Percentiles rank a stretch among this genome's conserved stretches.
Evolutionary conservation across 805 yeast species (phyloP).

Genomic region (Kodamaea kaohsiungensis): DNA sequence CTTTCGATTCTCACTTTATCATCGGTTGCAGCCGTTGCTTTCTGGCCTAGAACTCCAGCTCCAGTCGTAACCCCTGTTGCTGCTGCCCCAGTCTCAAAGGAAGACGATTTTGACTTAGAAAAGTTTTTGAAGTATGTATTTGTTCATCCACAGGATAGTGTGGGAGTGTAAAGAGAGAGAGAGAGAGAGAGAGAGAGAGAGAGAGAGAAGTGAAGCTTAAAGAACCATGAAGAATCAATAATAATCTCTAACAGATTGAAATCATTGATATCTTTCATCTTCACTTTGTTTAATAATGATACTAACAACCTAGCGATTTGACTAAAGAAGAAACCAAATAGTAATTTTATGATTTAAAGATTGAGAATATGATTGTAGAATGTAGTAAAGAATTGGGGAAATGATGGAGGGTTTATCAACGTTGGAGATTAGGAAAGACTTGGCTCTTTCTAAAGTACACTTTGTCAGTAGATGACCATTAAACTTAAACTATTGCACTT

Average conservation of each 20-base stretch:
- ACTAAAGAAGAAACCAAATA: slow-evolving; percentile 44
- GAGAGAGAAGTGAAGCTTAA: neutral
- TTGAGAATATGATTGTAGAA: neutral
- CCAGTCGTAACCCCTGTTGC: slow-evolving; percentile 22
- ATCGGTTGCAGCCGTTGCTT: slow-evolving; percentile 37
- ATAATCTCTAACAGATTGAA: too few relatives aligned
- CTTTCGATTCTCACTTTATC: slow-evolving; percentile 44
- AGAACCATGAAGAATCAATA: neutral
- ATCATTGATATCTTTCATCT: neutral
- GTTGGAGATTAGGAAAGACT: too few relatives aligned
- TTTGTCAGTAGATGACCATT: too few relatives aligned
- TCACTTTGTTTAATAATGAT: neutral
- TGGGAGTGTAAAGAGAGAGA: neutral
- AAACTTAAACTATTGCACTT: too few relatives aligned
- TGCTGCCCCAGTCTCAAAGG: slow-evolving; percentile 29
- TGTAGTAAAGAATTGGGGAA: too few relatives aligned
- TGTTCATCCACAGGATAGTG: neutral
- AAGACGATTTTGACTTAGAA: slow-evolving; percentile 46
- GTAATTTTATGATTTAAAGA: neutral
- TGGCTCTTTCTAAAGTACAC: too few relatives aligned
- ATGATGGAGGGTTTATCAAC: too few relatives aligned
- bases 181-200: neutral
- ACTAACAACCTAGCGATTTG: slow-evolving; percentile 34
- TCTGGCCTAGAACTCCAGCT: slow-evolving; percentile 37
- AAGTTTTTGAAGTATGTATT: slow-evolving; percentile 43